Evolutionary conservation across 768 basidiomycete species (phyloP), one percentile per base, ranked within the genome.

Genomic region (Boletus edulis): DNA sequence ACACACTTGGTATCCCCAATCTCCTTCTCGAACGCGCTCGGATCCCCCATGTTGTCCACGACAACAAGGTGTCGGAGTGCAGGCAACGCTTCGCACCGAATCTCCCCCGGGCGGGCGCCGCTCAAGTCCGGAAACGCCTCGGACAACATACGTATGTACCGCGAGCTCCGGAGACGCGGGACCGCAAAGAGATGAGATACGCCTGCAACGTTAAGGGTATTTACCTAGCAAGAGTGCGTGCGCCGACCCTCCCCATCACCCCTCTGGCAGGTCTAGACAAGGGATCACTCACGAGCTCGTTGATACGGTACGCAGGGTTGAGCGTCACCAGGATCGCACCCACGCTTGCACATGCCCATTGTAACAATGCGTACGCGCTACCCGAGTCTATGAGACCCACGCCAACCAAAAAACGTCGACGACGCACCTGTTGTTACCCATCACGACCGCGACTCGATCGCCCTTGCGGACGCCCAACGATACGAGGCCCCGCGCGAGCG

Each of bases 331-430:
- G 71, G 51, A 92, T 83, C 13, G 88, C 90, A n/a, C 91, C 91
- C 54, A 91, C 78, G 47, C 81, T 83, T n/a, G 89, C 88, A 55
- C 87, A 89, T 4, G 91, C 91, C 91, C 89, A 92, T 62, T 94
- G 91, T 22, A 92, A 72, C 73, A 81, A 76, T 0, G 89, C 89
- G 66, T 94, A 94, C 17, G 88, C 76, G 63, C 90, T 91, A 57
- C 31, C 31, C 8, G 48, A 13, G 4, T 4, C 18, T 42, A 4
- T 11, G 6, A 35, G 34, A 35, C 13, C 34, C 34, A 14, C 13
- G 34, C 14, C 12, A 14, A 35, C 34, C 11, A 14, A 35, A 35
- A 11, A 6, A 35, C 12, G 12, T 35, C 12, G 34, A 35, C 14
- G 13, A 43, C 73, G 35, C 59, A 89, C 91, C 91, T 93, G 55